phyloP scores from a whole-genome alignment of 345 rosid species.

The Noccaea caerulescens region DNA sequence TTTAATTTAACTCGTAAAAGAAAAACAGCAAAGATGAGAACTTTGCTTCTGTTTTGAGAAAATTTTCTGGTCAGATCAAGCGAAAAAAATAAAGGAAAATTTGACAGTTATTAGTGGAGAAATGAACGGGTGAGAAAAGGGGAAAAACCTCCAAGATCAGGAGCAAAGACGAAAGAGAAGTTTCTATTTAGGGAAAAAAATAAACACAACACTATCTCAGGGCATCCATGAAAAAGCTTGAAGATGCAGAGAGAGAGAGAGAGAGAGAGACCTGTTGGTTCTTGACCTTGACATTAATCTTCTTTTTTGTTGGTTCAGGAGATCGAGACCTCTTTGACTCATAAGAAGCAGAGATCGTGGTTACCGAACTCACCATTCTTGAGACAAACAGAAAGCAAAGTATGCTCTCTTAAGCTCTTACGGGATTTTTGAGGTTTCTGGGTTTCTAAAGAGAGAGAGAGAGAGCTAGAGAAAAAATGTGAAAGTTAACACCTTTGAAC shows the following conservation, averaged over 20 bases:
- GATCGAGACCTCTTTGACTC: conserved; percentile 37
- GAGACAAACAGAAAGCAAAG: neutral
- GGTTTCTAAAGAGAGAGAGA: conserved; percentile 6
- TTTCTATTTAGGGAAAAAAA: neutral
- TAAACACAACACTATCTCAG: neutral
- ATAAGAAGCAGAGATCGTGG: conserved; percentile 39
- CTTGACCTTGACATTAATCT: conserved; percentile 34
- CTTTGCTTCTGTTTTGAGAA: neutral
- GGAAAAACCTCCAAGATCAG: neutral
- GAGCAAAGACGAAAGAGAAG: neutral
- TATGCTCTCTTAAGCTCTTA: neutral
- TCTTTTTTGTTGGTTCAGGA: conserved; percentile 7
- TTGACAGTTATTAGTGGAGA: neutral
- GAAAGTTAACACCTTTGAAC: conserved; percentile 3
- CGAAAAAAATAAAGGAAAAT: neutral
- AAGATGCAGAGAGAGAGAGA: conserved; percentile 11
- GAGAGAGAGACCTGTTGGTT: conserved; percentile 38
- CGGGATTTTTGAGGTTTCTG: neutral
- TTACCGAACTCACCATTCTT: conserved; percentile 39
- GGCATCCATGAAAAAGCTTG: neutral
- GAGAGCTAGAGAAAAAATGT: neutral
- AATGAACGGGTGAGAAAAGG: neutral
- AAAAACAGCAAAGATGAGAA: neutral
- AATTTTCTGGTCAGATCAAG: conserved; percentile 10
- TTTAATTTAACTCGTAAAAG: neutral